These are phyloP conservation scores for Fonsecaea monophora DNA, from an alignment of 2,329 filamentous ascomycete genomes.

Conservation along the genomic window DNA sequence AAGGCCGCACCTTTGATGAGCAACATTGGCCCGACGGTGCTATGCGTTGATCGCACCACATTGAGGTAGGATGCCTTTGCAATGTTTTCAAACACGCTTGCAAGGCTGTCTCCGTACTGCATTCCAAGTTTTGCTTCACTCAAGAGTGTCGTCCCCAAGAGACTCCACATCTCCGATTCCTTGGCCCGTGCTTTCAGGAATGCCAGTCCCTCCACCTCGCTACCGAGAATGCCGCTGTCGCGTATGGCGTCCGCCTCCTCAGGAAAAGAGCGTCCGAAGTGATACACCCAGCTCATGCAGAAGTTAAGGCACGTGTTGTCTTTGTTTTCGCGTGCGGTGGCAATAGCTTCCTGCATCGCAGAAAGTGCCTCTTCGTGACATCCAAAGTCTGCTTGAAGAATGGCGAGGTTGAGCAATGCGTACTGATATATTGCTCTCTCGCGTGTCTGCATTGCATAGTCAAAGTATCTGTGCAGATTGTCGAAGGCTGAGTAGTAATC, in stretches of 20 bases:
- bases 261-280: constrained; percentile 87
- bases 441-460: constrained; percentile 88
- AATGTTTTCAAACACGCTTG: constrained; percentile 74
- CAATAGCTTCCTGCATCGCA: constrained; percentile 92
- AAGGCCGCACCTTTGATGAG: constrained; percentile 76
- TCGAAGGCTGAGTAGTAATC: constrained; percentile 92
- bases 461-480: constrained; percentile 90
- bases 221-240: constrained; percentile 75
- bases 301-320: constrained; percentile 94
- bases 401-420: constrained; percentile 88
- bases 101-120: constrained; percentile 66
- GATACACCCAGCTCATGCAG: constrained; percentile 92
- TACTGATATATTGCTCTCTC: constrained; percentile 92
- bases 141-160: constrained; percentile 82
- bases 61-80: constrained; percentile 83
- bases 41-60: constrained; percentile 75
- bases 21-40: constrained; percentile 75
- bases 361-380: constrained; percentile 88
- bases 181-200: constrained; percentile 87
- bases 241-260: constrained; percentile 73
- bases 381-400: constrained; percentile 93
- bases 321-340: constrained; percentile 90
- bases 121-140: constrained; percentile 84
- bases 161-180: constrained; percentile 82
- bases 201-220: constrained; percentile 78